A percentile compares a stretch with the other conserved stretches of the same genome.
Evolutionary conservation across 78 protist species (phyloP).

Genomic region (Dictyostelium firmibasis): DNA sequence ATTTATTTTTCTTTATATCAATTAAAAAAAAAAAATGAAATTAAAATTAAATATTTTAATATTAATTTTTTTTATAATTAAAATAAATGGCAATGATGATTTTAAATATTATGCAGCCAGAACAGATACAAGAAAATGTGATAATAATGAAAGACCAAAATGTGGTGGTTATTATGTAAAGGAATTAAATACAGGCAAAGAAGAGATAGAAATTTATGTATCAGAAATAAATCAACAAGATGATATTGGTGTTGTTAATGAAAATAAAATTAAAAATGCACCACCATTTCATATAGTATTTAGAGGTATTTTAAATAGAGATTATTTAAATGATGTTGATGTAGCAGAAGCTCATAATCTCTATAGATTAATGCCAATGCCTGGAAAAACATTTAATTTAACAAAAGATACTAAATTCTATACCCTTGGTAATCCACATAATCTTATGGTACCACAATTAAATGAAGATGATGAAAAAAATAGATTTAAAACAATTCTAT

Average conservation of each 20-base stretch:
- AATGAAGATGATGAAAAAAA: background rate
- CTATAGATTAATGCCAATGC: background rate
- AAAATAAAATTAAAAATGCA: background rate
- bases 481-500: background rate
- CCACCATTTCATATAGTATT: background rate
- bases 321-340: background rate
- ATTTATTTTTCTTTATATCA: too few species aligned
- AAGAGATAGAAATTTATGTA: background rate
- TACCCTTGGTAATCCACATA: background rate
- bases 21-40: too few species aligned
- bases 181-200: background rate
- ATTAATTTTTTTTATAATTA: background rate
- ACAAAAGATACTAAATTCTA: background rate
- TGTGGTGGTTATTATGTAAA: conserved; percentile 3
- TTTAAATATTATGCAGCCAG: background rate
- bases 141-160: background rate
- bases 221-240: background rate
- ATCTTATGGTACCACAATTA: background rate
- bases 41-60: too few species aligned
- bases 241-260: background rate
- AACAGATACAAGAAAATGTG: background rate
- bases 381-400: background rate
- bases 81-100: background rate
- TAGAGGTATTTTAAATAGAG: background rate
- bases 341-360: background rate